These are phyloP conservation scores for Takakia lepidozioides DNA, from an alignment of 225 moss, liverwort and hornwort species.

Conservation along the genomic window DNA sequence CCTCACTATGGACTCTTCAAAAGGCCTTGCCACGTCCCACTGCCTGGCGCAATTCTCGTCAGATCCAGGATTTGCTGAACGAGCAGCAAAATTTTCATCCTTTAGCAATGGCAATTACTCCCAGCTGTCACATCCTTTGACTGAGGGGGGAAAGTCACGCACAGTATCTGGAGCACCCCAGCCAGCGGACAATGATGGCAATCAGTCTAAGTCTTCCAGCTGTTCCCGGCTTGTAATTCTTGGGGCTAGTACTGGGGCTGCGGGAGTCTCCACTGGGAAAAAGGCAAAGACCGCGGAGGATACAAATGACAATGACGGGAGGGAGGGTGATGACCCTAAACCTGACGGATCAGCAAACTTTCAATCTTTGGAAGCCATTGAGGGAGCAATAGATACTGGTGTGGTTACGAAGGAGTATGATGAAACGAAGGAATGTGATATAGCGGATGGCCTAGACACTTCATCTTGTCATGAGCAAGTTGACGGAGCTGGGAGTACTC, in stretches of 20 bases:
- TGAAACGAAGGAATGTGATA: constrained; percentile 2
- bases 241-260: background rate
- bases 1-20: constrained; percentile 59
- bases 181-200: constrained; percentile 6
- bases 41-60: constrained; percentile 62
- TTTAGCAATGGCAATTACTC: constrained; percentile 30
- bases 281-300: background rate
- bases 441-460: constrained; percentile 6
- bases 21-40: constrained; percentile 43
- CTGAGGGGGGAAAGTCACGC: constrained; percentile 3
- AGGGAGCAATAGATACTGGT: background rate
- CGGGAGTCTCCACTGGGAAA: background rate
- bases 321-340: background rate
- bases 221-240: constrained; percentile 3
- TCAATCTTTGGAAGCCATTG: constrained; percentile 1
- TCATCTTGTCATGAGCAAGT: constrained; percentile 8
- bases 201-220: constrained; percentile 5
- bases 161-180: constrained; percentile 3
- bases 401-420: background rate
- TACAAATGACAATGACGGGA: background rate
- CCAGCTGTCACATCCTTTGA: constrained; percentile 2
- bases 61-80: constrained; percentile 78
- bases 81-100: constrained; percentile 72
- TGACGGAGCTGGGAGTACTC: background rate
- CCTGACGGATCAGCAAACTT: background rate